Percentiles rank a stretch among this genome's conserved stretches.
phyloP scores from a whole-genome alignment of 2,329 filamentous ascomycete species.

The Proliferodiscus dingleyae region DNA sequence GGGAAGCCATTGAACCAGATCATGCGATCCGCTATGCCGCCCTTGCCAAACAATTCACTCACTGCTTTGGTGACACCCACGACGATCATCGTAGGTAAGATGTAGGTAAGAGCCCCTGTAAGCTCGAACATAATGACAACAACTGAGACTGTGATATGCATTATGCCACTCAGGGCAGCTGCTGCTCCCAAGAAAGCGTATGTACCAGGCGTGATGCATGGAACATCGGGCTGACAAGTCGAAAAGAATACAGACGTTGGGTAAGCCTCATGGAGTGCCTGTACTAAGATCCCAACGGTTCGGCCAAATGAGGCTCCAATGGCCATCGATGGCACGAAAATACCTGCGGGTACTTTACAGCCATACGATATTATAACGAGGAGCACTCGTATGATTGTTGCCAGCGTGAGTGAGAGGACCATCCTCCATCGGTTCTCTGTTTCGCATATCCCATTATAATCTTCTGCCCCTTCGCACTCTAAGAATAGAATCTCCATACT shows the following conservation, averaged over 20 bases:
- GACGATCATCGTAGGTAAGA: slow-evolving; percentile 97
- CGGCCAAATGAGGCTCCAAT: slow-evolving; percentile 91
- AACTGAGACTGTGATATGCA: slow-evolving; percentile 95
- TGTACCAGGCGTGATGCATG: slow-evolving; percentile 94
- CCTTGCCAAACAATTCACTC: slow-evolving; percentile 85
- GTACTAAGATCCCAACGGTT: slow-evolving; percentile 90
- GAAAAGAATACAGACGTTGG: slow-evolving; percentile 82
- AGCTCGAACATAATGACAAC: slow-evolving; percentile 99
- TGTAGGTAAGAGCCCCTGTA: slow-evolving; percentile 94
- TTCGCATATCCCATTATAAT: slow-evolving; percentile 88
- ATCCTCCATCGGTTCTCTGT: slow-evolving; percentile 69
- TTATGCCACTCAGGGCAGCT: slow-evolving; percentile 88
- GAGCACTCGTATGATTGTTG: slow-evolving; percentile 74
- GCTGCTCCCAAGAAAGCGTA: slow-evolving; percentile 94
- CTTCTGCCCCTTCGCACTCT: slow-evolving; percentile 84
- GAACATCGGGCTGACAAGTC: slow-evolving; percentile 81
- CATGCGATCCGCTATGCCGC: slow-evolving; percentile 95
- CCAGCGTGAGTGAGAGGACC: slow-evolving; percentile 70
- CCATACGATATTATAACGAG: slow-evolving; percentile 95
- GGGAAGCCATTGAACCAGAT: slow-evolving; percentile 99
- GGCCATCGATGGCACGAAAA: slow-evolving; percentile 98
- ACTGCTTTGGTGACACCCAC: slow-evolving; percentile 95
- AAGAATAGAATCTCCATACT: slow-evolving; percentile 98
- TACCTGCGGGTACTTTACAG: slow-evolving; percentile 95
- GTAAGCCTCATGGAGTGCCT: slow-evolving; percentile 79